Base-by-base conservation (phyloP, 208 protist genomes). In the Leptomonas seymouri region DNA sequence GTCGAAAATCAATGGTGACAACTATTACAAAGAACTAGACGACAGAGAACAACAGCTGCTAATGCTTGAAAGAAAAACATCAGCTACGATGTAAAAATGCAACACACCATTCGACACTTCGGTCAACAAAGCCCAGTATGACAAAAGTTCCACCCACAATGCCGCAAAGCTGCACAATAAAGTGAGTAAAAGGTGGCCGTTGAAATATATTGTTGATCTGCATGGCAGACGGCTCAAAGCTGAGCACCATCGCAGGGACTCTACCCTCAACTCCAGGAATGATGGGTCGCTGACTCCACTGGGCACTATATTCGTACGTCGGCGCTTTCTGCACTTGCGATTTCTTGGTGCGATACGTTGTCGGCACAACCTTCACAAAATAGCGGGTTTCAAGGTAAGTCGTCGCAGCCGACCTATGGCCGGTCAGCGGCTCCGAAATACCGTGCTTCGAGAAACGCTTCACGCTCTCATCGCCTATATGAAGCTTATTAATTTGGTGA, bases 71-170 rank as follows among this genome's bases (percentile, higher is more conserved):
- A 56, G 4, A 56, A 2, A 15, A 56, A 39, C 28, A 59, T 60
- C 27, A 61, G 12, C 1, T n/a, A 2, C 31, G 49, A 59, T 9
- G 14, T 27, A 65, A 20, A 3, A n/a, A 15, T 31, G 28, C 39
- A 20, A 63, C 39, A 28, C 21, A 62, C 57, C 34, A 82, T 36
- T 69, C 53, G 25, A 92, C 84, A 55, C 72, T 25, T 50, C 77
- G 55, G 55, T 97, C 93, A 0, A 96, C 56, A 18, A 95, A 51
- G 9, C 88, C 87, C 34, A 91, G 48, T 31, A 96, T 75, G 15
- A 93, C 87, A 81, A 97, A 97, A 7, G 95, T 54, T 12, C 91
- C 93, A 41, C 93, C 93, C 48, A 95, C 79, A 31, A 97, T 96
- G 18, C 86, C 86, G 61, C 93, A 97, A 1, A 97, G 64, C 42